Evolutionary conservation across 225 moss, liverwort and hornwort species (phyloP), one percentile per base, ranked within the genome.

Genomic region (Sphagnum contortum): DNA sequence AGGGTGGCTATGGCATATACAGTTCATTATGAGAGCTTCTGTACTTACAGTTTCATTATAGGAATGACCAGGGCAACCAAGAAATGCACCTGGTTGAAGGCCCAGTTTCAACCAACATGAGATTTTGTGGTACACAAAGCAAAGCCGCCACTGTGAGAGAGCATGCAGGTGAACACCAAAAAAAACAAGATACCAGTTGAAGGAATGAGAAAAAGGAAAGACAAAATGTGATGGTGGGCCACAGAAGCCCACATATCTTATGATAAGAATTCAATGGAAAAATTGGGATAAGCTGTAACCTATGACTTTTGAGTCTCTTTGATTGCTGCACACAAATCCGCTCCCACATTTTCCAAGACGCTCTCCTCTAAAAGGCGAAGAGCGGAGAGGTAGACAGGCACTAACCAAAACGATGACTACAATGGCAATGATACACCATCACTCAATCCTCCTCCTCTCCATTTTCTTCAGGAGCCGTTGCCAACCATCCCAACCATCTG

Each of bases 271-370:
- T 78, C 75, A 78, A 76, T 75, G 73, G 78, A 81, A 81, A 76
- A 76, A 73, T 78, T 75, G 14, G 78, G 78, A 81, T 55, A 69
- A 73, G 73, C 74, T 75, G 75, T 69, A 64, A 77, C 76, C 85
- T 81, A 76, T 58, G 77, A 76, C 75, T 73, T 75, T 76, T 73
- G 51, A 68, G 80, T 81, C 87, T 87, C 87, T 84, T 80, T 77
- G 62, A 83, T 88, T 90, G 93, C 93, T 98, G 93, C 93, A 98
- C 96, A 98, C 90, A 89, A 83, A 90, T 90, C 92, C 90, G 92
- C 90, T 88, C 79, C 80, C 86, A 82, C 75, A 72, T 74, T 79
- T 82, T 87, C 88, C 84, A 84, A 79, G 90, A 81, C 83, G 89
- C 83, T 78, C 86, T 91, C 81, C 87, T 84, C 74, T 79, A 80